phyloP scores from a whole-genome alignment of 2,329 filamentous ascomycete genomes.

The Claviceps maximensis region DNA sequence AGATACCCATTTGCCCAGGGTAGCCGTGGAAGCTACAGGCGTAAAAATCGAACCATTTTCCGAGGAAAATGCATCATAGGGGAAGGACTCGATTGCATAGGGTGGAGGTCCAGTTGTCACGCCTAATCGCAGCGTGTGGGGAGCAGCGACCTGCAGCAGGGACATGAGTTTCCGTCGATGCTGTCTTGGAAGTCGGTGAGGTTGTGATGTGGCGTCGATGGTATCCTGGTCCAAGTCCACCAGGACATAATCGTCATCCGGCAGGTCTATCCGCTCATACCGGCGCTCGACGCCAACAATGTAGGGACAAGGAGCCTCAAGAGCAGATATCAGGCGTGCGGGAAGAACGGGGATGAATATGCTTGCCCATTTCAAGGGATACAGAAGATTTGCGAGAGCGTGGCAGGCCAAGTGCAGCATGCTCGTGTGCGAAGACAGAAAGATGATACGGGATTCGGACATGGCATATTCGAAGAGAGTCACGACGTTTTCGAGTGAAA shows the following conservation, averaged over 20 bases:
- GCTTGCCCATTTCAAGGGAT: conserved; percentile 84
- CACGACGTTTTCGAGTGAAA: conserved; percentile 86
- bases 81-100: conserved; percentile 87
- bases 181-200: conserved; percentile 71
- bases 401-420: conserved; percentile 92
- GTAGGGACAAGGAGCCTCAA: conserved; percentile 92
- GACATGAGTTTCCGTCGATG: conserved; percentile 82
- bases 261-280: conserved; percentile 74
- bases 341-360: conserved; percentile 90
- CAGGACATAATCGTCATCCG: conserved; percentile 89
- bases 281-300: conserved; percentile 91
- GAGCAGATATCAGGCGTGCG: conserved; percentile 71
- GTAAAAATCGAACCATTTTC: conserved; percentile 75
- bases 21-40: conserved; percentile 53
- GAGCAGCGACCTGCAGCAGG: conserved; percentile 77
- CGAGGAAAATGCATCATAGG: conserved; percentile 77
- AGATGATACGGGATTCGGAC: conserved; percentile 87
- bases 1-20: conserved; percentile 72
- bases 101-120: conserved; percentile 80
- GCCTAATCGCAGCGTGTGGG: conserved; percentile 75
- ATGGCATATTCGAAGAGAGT: conserved; percentile 87
- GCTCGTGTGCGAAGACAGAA: conserved; percentile 86
- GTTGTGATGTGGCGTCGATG: conserved; percentile 70
- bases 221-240: conserved; percentile 87
- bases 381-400: conserved; percentile 73